Conservation (phyloP, 495 filamentous ascomycete species). For the Trichoderma reesei region DNA sequence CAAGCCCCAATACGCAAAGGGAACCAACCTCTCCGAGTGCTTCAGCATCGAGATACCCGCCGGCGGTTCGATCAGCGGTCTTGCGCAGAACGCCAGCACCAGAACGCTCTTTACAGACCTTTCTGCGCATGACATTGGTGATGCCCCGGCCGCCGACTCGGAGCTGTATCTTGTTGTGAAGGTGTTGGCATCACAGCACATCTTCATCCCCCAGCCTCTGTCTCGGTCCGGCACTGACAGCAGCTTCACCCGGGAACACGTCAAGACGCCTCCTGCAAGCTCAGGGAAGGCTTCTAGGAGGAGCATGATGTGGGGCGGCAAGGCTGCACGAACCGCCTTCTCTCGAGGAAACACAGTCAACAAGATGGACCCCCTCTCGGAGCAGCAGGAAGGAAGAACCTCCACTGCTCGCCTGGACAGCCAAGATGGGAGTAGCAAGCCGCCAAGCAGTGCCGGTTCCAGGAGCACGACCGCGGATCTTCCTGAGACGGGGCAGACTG, state of each 20-base stretch:
- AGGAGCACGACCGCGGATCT: slow-evolving; percentile 15
- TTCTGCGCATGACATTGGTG: slow-evolving; percentile 71
- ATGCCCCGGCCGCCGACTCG: slow-evolving; percentile 51
- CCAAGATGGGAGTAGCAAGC: slow-evolving; percentile 30
- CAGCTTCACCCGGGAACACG: slow-evolving; percentile 27
- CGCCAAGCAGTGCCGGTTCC: slow-evolving; percentile 48
- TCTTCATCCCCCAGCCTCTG: slow-evolving; percentile 35
- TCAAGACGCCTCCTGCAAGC: slow-evolving; percentile 28
- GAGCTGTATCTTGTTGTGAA: slow-evolving; percentile 80
- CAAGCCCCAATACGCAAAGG: slow-evolving; percentile 48
- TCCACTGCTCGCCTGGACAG: slow-evolving; percentile 25
- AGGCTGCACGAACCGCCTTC: slow-evolving; percentile 39
- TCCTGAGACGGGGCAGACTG: slow-evolving; percentile 13
- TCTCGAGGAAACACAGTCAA: slow-evolving; percentile 29
- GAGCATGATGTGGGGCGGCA: slow-evolving; percentile 75
- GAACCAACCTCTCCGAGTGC: slow-evolving; percentile 68
- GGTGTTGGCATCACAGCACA: slow-evolving; percentile 54
- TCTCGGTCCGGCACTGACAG: slow-evolving; percentile 35
- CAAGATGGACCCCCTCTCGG: slow-evolving; percentile 40
- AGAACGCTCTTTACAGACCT: slow-evolving; percentile 85
- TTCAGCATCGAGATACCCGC: slow-evolving; percentile 72
- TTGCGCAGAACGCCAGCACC: slow-evolving; percentile 52
- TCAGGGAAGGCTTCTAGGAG: slow-evolving; percentile 52
- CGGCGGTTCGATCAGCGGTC: slow-evolving; percentile 52
- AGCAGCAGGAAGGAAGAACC: slow-evolving; percentile 34